These are phyloP conservation scores for Taphrina confusa DNA, from an alignment of 1,139 yeast genomes.

Conservation along the genomic window DNA sequence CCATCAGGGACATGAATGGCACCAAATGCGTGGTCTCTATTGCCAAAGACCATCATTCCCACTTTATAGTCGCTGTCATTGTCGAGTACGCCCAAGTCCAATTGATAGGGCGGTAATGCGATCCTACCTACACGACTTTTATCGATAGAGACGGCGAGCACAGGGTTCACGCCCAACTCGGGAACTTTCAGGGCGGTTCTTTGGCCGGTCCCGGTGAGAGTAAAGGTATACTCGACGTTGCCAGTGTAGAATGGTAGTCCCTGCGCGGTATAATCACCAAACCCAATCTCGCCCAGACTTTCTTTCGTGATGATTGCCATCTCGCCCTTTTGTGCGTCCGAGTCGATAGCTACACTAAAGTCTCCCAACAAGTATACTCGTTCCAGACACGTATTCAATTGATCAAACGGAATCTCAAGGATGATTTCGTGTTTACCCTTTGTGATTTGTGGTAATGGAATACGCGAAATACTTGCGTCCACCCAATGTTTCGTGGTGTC, in stretches of 20 bases:
- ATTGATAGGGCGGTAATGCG: not conserved
- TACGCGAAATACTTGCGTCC: slow-evolving; percentile 10
- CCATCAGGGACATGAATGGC: slow-evolving; percentile 37
- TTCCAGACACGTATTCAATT: slow-evolving; percentile 26
- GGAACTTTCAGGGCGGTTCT: slow-evolving; percentile 4
- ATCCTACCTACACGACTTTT: not conserved
- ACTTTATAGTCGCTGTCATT: not conserved
- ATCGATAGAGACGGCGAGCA: slow-evolving; percentile 8
- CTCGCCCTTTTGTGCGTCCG: slow-evolving; percentile 1
- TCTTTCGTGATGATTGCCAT: slow-evolving; percentile 12
- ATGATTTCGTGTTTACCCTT: slow-evolving; percentile 20
- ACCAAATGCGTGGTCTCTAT: slow-evolving; percentile 35
- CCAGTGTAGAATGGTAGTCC: slow-evolving; percentile 33
- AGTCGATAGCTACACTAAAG: slow-evolving; percentile 9
- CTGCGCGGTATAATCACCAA: slow-evolving; percentile 16
- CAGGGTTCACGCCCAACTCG: slow-evolving; percentile 21
- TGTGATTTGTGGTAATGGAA: slow-evolving; percentile 11
- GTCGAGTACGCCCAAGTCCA: not conserved
- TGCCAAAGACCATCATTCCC: slow-evolving; percentile 27
- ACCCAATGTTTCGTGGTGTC: slow-evolving; percentile 13
- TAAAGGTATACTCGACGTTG: slow-evolving; percentile 9
- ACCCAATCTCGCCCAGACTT: not conserved
- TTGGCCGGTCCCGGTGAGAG: not conserved
- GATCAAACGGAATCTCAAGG: slow-evolving; percentile 19
- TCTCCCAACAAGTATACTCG: slow-evolving; percentile 21